phyloP scores from a whole-genome alignment of 225 moss, liverwort and hornwort genomes.

The Asterella californica region DNA sequence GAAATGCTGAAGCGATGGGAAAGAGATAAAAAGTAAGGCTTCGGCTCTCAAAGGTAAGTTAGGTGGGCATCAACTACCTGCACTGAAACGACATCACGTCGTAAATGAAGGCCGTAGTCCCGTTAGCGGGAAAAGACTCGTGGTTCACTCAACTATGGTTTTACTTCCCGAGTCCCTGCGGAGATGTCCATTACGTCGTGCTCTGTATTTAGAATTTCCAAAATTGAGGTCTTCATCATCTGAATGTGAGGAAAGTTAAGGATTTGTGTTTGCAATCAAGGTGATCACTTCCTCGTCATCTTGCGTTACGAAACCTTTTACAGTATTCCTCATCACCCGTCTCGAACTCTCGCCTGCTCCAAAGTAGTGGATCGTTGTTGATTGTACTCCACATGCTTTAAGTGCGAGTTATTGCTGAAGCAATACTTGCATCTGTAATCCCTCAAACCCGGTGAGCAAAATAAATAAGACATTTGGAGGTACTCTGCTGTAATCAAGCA shows the following conservation, averaged over 20 bases:
- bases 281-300: neutral
- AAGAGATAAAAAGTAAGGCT: too few relatives aligned
- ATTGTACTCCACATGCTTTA: neutral
- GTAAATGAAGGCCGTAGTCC: too few relatives aligned
- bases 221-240: slow-evolving; percentile 27
- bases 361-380: too few relatives aligned
- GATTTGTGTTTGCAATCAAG: neutral
- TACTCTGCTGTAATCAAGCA: neutral
- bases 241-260: slow-evolving; percentile 33
- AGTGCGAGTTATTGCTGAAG: neutral
- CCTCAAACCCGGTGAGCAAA: neutral
- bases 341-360: too few relatives aligned
- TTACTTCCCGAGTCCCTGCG: too few relatives aligned
- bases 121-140: too few relatives aligned
- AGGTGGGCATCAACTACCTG: too few relatives aligned
- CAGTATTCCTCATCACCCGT: neutral
- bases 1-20: too few relatives aligned
- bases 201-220: slow-evolving; percentile 15
- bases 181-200: neutral
- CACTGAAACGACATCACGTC: too few relatives aligned
- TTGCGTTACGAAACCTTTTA: neutral
- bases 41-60: too few relatives aligned
- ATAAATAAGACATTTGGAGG: neutral
- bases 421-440: neutral
- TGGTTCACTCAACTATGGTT: too few relatives aligned